Evolutionary conservation across 208 protist species (phyloP), one percentile per base, ranked within the genome.

Genomic region (Balamuthia mandrillaris): DNA sequence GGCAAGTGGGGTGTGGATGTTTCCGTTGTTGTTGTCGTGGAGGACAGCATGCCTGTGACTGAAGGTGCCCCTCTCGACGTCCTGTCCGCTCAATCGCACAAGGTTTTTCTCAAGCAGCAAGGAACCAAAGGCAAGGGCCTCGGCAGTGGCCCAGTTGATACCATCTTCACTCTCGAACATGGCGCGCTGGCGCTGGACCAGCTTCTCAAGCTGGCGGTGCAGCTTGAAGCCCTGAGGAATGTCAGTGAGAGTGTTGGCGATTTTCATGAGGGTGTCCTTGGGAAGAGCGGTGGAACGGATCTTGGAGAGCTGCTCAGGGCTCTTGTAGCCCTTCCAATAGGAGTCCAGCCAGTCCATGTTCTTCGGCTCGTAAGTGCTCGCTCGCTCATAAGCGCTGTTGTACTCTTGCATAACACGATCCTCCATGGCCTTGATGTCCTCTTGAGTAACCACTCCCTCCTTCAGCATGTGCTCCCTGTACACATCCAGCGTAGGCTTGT

Each of bases 51-150:
- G 97, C 84, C 98, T 42, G 96, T 51, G 96, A 87, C 44, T 81
- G 90, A 99, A 99, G 10, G 97, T 99, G 60, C 97, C 98, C 70
- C 98, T 92, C 91, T 98, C 96, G 44, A 98, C 96, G 88, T 99
- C 97, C 92, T 98, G 93, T 65, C 95, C 96, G 39, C 90, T 85
- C 1, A 96, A 74, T 35, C 97, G 96, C 3, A 99, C 95, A 45
- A 97, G 95, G 77, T 94, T 94, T 14, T 96, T 96, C 77, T 99
- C 98, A 1, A 96, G 70, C 33, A 98, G 88, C 42, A 99, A 90
- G 9, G 95, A 93, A 31, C 95, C 96, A 86, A 97, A 97, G 41
- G 97, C 97, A 6, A 99, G 88, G 35, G 94, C 94, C 93, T 99
- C 97, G 0, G 95, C 97, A 0, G 95, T 94, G 66, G 92, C 97